Evolutionary conservation across 805 yeast species (phyloP), one percentile per base, ranked within the genome.

Genomic region (Isabelozyma rhagii): DNA sequence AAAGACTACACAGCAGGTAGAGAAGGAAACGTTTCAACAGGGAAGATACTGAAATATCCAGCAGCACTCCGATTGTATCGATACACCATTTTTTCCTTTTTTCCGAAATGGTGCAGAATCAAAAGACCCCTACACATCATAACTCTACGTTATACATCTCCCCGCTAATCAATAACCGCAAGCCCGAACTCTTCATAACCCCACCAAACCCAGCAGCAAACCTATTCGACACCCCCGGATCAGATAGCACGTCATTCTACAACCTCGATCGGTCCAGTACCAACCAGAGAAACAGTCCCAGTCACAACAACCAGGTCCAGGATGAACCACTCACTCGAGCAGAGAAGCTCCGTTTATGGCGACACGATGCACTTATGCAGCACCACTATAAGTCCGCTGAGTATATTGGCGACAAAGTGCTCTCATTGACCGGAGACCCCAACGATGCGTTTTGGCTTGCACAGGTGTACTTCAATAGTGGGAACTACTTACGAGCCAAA

Each of bases 401-500:
- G 58, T 90, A 84, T 63, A 80, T 94, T 27, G 98, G 97, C 13
- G 97, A 94, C 69, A 93, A 92, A 59, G 89, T 94, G 7, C 77
- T 89, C 41, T 81, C 91, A 1, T 70, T 94, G 52, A 91, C 97
- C 0, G 78, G 79, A 51, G 97, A 92, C 61, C 87, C 97, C 11
- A 89, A 86, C 60, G 98, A 93, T 64, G 97, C 97, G 9, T 93
- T 90, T 66, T 92, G 97, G 97, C 75, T 93, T 29, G 97, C 97
- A 0, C 97, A 93, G 69, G 96, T 88, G 4, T 84, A 87, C 64
- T 89, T 83, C 65, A 74, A 83, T 49, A 82, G 82, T 49, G 93
- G 93, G 9, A 82, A 87, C 61, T 91, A 82, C 66, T 78, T 85
- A 40, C 75, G 97, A 34, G 97, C 96, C 1, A 80, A 90, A 47